phyloP scores from a whole-genome alignment of 768 basidiomycete species.

The Lactifluus piperatus region DNA sequence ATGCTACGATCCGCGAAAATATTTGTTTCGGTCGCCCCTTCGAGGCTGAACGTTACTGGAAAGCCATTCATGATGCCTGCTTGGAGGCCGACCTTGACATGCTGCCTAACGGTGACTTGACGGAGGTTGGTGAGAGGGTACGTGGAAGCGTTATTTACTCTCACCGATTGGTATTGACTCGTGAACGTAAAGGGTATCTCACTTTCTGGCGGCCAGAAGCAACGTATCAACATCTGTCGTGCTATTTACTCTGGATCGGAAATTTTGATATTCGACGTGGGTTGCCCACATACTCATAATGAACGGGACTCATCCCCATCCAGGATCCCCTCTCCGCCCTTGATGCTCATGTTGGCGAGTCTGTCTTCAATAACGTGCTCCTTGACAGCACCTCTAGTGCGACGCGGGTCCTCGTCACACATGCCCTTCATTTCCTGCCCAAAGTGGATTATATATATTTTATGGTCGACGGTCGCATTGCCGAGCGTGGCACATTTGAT shows the following conservation, averaged over 20 bases:
- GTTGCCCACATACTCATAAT: slow-evolving; percentile 11
- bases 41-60: slow-evolving; percentile 77
- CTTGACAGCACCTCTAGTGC: slow-evolving; percentile 52
- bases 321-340: slow-evolving; percentile 84
- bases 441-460: slow-evolving; percentile 82
- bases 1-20: slow-evolving; percentile 83
- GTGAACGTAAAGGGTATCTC: slow-evolving; percentile 55
- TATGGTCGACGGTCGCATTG: slow-evolving; percentile 66
- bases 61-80: slow-evolving; percentile 67
- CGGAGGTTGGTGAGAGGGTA: slow-evolving; percentile 73
- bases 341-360: slow-evolving; percentile 87
- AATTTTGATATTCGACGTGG: slow-evolving; percentile 73
- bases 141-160: background rate
- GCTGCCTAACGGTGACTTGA: slow-evolving; percentile 68
- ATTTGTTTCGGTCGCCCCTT: slow-evolving; percentile 81
- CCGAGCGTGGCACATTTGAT: slow-evolving; percentile 70
- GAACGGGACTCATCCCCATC: background rate
- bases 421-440: slow-evolving; percentile 84
- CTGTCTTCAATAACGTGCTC: slow-evolving; percentile 79
- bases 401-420: slow-evolving; percentile 85
- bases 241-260: slow-evolving; percentile 82
- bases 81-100: slow-evolving; percentile 74
- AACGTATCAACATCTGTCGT: slow-evolving; percentile 79
- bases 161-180: background rate
- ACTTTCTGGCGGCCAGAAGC: slow-evolving; percentile 74